Percentiles rank a stretch among this genome's conserved stretches.
These are phyloP conservation scores for Aspergillus ochraceoroseus DNA, from an alignment of 2,329 filamentous ascomycete genomes.

Conservation along the genomic window DNA sequence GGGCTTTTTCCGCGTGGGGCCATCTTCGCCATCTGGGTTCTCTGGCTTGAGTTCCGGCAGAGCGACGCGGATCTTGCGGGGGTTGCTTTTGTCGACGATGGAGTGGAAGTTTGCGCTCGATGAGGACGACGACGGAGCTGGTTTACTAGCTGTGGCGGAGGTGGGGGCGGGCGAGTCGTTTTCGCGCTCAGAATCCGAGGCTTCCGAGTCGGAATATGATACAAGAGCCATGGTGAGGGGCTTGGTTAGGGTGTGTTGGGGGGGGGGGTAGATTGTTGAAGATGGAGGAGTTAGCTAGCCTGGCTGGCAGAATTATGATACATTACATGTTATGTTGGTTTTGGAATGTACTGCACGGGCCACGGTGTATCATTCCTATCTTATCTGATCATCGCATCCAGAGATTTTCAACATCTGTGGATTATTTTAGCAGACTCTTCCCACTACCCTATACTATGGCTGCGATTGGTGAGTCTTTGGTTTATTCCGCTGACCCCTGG, in stretches of 20 bases:
- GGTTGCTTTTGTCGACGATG: conserved; percentile 73
- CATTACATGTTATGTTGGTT: neutral
- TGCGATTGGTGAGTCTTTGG: no score
- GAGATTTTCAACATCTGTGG: no score
- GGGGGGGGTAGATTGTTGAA: no score
- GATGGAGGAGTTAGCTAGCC: neutral
- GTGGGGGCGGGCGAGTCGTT: conserved; percentile 25
- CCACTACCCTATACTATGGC: no score
- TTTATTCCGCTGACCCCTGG: no score
- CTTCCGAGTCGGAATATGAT: conserved; percentile 75
- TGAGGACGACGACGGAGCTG: conserved; percentile 22
- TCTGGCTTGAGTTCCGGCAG: conserved; percentile 56
- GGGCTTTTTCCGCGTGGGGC: conserved; percentile 66
- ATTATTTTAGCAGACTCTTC: no score
- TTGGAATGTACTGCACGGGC: conserved; percentile 1
- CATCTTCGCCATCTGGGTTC: conserved; percentile 43
- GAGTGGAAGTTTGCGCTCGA: conserved; percentile 57
- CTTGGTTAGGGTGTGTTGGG: neutral
- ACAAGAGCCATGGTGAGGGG: conserved; percentile 64
- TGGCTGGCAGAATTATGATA: no score
- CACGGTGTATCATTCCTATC: conserved; percentile 17
- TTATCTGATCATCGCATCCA: conserved; percentile 20
- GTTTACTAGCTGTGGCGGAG: conserved; percentile 20
- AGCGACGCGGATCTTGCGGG: conserved; percentile 77
- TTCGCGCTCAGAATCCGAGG: conserved; percentile 57